phyloP scores from a whole-genome alignment of 441 rosid species.

The Iberis amara region DNA sequence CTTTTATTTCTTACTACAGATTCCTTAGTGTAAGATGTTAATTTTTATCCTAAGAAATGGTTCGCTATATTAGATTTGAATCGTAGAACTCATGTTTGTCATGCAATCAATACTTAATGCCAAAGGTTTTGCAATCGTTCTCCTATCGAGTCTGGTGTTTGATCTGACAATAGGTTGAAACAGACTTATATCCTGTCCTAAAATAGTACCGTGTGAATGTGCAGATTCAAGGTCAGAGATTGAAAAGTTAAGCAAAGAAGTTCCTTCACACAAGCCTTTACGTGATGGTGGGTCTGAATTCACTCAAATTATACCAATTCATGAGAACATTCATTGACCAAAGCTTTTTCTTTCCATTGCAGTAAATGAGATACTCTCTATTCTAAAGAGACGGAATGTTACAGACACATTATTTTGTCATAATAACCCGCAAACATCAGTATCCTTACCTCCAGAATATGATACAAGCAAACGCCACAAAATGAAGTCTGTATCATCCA shows the following conservation, averaged over 20 bases:
- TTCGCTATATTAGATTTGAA: no score
- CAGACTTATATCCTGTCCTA: background rate
- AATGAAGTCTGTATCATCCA: conserved; percentile 15
- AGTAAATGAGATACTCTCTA: conserved; percentile 63
- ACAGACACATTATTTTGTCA: conserved; percentile 28
- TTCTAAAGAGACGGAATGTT: conserved; percentile 49
- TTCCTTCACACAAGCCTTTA: conserved; percentile 38
- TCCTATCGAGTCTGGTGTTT: background rate
- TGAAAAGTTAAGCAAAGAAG: conserved; percentile 28
- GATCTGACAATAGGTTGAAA: background rate
- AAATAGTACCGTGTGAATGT: background rate
- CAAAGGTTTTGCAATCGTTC: no score
- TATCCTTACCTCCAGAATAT: background rate
- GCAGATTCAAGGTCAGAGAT: conserved; percentile 30
- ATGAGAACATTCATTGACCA: background rate
- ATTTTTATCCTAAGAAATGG: no score
- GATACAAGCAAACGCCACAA: conserved; percentile 6
- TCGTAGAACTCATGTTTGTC: no score
- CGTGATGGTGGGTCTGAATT: conserved; percentile 48
- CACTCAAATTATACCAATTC: background rate
- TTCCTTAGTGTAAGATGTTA: no score
- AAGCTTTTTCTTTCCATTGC: conserved; percentile 26
- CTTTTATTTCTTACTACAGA: no score
- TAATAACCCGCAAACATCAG: background rate
- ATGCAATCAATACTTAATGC: no score